These are phyloP conservation scores for Boechera stricta DNA, from an alignment of 345 rosid species.

Conservation along the genomic window DNA sequence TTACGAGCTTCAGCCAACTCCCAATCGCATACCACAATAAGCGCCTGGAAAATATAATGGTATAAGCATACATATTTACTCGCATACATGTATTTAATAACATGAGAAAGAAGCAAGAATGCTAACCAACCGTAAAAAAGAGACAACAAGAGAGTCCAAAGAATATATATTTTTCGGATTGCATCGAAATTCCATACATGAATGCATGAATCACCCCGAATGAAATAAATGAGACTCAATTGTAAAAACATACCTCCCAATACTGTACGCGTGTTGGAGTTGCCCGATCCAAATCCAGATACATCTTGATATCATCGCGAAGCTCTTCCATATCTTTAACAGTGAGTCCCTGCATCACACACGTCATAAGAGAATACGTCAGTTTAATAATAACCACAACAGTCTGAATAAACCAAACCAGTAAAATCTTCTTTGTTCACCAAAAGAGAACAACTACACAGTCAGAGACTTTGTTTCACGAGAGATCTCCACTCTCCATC, in stretches of 20 bases:
- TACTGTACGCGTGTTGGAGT: constrained; percentile 73
- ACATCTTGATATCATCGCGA: constrained; percentile 93
- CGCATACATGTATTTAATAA: not conserved
- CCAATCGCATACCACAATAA: constrained; percentile 89
- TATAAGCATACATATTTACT: constrained; percentile 26
- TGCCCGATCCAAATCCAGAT: constrained; percentile 84
- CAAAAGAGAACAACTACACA: constrained; percentile 16
- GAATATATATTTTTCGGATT: not conserved
- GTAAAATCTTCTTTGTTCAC: constrained; percentile 3
- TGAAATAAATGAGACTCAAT: not conserved
- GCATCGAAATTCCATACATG: not conserved
- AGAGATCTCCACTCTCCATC: constrained; percentile 5
- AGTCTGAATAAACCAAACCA: constrained; percentile 11
- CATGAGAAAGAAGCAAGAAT: constrained; percentile 4
- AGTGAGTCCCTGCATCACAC: constrained; percentile 80
- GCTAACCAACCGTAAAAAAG: not conserved
- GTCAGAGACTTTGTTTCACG: constrained; percentile 1
- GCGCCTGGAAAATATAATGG: constrained; percentile 61
- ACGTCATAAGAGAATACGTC: constrained; percentile 28
- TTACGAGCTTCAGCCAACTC: constrained; percentile 91
- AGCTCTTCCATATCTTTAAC: constrained; percentile 96
- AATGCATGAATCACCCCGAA: constrained; percentile 5
- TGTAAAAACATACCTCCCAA: constrained; percentile 75
- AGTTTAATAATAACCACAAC: constrained; percentile 15
- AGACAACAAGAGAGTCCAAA: constrained; percentile 18